Base-by-base conservation (phyloP, 1,139 yeast genomes). In the Taphrina confusa region DNA sequence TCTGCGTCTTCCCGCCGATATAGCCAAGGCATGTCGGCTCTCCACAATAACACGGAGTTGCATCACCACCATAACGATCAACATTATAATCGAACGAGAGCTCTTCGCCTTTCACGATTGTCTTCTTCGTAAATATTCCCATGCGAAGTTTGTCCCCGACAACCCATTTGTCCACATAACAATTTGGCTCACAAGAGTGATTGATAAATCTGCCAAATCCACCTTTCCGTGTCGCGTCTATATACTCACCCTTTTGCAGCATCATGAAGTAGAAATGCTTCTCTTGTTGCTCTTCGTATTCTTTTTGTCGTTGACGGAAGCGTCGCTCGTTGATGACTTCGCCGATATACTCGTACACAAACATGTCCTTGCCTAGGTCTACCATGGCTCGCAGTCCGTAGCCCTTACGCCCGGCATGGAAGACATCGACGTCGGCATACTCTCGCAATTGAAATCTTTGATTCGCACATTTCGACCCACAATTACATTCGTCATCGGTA, bases 211-310 rank as follows among this genome's bases (percentile, higher is more conserved):
- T 77, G 0, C 95, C 96, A 62, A 91, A 74, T 22, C 91, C 82
- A 2, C 97, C 98, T 73, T 82, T 86, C 55, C 80, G 77, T 1
- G 97, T 91, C 51, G 98, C 98, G 73, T 92, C 98, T 62, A 92
- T 88, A 70, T 89, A 92, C 69, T 92, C 92, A 64, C 90, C 91
- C 69, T 84, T 87, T 68, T 89, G 95, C 65, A 92, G 80, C 97
- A 90, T 90, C 98, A 92, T 92, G 72, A 92, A 92, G 72, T 92
- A 92, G 68, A 92, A 92, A 73, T 92, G 98, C 71, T 81, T 83
- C 66, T 85, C 79, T n/a, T 85, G 82, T 65, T 80, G 79, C 34
- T 76, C 72, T 69, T 87, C 94, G 71, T 92, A 92, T 50, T 80
- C 81, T 57, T 81, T 76, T 84, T 86, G 87, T 64, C 97, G 79